Base-by-base conservation (phyloP, 1,139 yeast genomes). In the Candida albicans region DNA sequence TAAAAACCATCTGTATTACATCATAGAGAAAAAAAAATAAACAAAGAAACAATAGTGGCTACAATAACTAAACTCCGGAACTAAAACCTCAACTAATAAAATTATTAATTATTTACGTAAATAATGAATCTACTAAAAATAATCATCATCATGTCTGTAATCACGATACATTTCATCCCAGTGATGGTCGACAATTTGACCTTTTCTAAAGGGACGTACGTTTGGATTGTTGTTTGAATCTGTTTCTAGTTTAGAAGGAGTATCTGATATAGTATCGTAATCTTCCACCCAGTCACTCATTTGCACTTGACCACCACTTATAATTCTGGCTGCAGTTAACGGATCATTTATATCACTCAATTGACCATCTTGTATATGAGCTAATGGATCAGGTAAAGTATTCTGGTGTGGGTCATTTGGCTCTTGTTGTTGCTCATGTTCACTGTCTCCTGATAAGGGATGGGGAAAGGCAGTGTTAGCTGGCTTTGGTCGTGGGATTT, bases 371-470 rank as follows among this genome's bases (percentile, higher is more conserved):
- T 57, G 57, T n/a, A 73, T 61, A 48, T 73, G 79, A 1, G 77
- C 75, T 43, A 73, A 58, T 0, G 79, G 79, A 47, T 73, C 79
- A 2, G 78, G 77, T 24, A 73, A 58, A 39, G 56, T 68, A 47
- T 60, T 61, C 29, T 52, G 55, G 10, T 51, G 53, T 30, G 47
- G 47, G 8, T 37, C 37, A 14, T 25, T 40, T 28, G 41, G 40
- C 30, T 38, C 43, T 35, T 33, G 38, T 26, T 35, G 35, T 8
- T 18, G 35, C 24, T 15, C 41, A 32, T 33, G 35, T 6, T 15
- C 24, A 31, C 27, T 15, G 31, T 28, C 38, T 5, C 8, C 26
- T 8, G 27, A 13, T 11, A 11, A 31, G 4, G 30, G 24, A 37
- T 10, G 11, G 11, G n/a, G n/a, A 3, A 27, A 4, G 29, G 29